Conservation (phyloP, 129 eudicot species). For the Tagetes erecta region DNA sequence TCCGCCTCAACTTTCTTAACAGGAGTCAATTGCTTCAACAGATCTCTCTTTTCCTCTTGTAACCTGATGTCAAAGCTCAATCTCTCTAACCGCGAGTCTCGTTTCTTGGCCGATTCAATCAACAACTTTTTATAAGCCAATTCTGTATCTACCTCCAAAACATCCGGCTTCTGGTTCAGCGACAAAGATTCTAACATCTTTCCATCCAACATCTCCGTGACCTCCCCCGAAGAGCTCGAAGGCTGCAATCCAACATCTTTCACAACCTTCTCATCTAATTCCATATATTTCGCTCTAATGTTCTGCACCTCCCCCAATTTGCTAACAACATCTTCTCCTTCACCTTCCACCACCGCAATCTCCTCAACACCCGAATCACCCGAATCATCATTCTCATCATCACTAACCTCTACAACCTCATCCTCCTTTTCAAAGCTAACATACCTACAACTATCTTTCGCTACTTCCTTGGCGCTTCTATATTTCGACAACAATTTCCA, state of each 20-base stretch:
- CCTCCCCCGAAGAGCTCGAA: constrained; percentile 34
- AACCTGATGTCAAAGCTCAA: constrained; percentile 38
- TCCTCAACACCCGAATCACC: constrained; percentile 45
- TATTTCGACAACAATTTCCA: neutral
- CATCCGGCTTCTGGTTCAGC: constrained; percentile 22
- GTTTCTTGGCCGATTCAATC: constrained; percentile 18
- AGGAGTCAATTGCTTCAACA: constrained; percentile 28
- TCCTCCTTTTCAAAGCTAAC: constrained; percentile 7
- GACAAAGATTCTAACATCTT: constrained; percentile 30
- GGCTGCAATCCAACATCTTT: constrained; percentile 20
- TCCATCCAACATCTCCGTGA: constrained; percentile 30
- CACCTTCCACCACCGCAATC: constrained; percentile 40
- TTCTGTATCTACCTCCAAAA: constrained; percentile 8
- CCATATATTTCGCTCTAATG: constrained; percentile 28
- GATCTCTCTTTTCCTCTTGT: constrained; percentile 23
- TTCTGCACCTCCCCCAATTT: constrained; percentile 33
- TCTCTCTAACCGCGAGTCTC: constrained; percentile 14
- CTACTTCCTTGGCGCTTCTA: constrained; percentile 3
- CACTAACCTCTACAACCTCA: constrained; percentile 31
- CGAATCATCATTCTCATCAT: constrained; percentile 19
- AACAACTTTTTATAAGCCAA: constrained; percentile 31
- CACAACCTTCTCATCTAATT: constrained; percentile 28
- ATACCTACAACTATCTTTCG: constrained; percentile 20
- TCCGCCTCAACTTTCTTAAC: constrained; percentile 40
- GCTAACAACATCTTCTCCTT: constrained; percentile 16